A percentile compares a stretch with the other conserved stretches of the same genome.
Evolutionary conservation across 2,329 filamentous ascomycete genomes (phyloP).

Genomic region (Grosmannia clavigera): DNA sequence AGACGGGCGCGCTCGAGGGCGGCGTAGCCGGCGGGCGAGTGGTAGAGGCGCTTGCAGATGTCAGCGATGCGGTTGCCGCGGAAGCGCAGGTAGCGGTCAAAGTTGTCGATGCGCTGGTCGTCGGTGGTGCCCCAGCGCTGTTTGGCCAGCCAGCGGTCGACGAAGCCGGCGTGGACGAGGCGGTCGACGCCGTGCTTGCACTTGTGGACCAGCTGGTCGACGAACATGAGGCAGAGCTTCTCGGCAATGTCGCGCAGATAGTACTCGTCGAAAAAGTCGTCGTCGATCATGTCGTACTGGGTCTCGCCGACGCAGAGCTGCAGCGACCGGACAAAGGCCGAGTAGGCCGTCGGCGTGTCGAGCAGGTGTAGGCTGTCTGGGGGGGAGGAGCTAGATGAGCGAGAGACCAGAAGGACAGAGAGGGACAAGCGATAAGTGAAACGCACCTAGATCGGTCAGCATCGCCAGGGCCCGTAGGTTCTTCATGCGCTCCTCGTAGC

Average conservation of each 20-base stretch:
- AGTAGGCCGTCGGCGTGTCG: conserved; percentile 37
- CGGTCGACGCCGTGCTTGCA: conserved; percentile 36
- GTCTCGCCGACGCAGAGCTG: conserved; percentile 41
- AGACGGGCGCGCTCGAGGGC: conserved; percentile 39
- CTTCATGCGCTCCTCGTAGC: conserved; percentile 46
- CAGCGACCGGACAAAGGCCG: conserved; percentile 47
- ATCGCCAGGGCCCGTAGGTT: conserved; percentile 44
- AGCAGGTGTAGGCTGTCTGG: conserved; percentile 32
- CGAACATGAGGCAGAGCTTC: conserved; percentile 45
- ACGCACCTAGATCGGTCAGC: conserved; percentile 36
- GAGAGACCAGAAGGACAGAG: not conserved
- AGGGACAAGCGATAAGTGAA: conserved; percentile 14
- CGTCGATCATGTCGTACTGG: conserved; percentile 37
- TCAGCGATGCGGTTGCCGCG: conserved; percentile 41
- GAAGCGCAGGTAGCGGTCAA: conserved; percentile 35
- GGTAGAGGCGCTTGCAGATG: conserved; percentile 36
- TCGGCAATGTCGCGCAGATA: conserved; percentile 49
- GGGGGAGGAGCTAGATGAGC: conserved; percentile 3
- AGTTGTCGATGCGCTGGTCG: conserved; percentile 41
- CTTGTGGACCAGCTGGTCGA: conserved; percentile 45
- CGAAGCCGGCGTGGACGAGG: conserved; percentile 50
- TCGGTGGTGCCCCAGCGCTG: conserved; percentile 54
- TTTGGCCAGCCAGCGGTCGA: conserved; percentile 61
- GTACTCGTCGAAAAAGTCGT: conserved; percentile 50
- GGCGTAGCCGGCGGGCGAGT: conserved; percentile 36